phyloP scores from a whole-genome alignment of 225 moss, liverwort and hornwort genomes.

The Marchantia polymorpha region DNA sequence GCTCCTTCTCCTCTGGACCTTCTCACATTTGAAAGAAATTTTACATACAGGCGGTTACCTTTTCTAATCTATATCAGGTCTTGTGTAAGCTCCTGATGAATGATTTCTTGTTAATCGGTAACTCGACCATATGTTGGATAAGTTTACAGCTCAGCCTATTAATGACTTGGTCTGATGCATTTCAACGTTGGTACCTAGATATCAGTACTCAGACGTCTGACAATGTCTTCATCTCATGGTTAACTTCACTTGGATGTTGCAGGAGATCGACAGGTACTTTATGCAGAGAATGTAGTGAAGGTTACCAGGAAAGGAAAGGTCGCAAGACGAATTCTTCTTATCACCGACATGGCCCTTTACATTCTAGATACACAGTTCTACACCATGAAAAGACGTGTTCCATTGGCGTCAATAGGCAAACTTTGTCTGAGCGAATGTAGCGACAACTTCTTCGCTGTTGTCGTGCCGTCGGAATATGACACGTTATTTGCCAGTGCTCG shows the following conservation, averaged over 20 bases:
- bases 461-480: conserved; percentile 77
- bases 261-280: conserved; percentile 83
- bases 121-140: too few species aligned
- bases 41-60: too few species aligned
- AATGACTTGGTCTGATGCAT: not conserved
- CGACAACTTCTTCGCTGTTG: conserved; percentile 79
- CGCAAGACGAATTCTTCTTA: conserved; percentile 60
- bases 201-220: not conserved
- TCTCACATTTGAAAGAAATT: too few species aligned
- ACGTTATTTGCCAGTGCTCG: conserved; percentile 81
- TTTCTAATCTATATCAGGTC: too few species aligned
- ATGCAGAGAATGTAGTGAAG: conserved; percentile 82
- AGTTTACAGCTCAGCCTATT: not conserved
- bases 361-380: conserved; percentile 69
- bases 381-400: conserved; percentile 65
- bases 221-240: not conserved
- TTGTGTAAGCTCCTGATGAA: too few species aligned
- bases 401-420: conserved; percentile 57
- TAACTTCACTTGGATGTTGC: conserved; percentile 8
- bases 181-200: not conserved
- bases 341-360: conserved; percentile 81
- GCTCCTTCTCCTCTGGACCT: too few species aligned
- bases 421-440: conserved; percentile 69
- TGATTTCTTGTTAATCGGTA: too few species aligned
- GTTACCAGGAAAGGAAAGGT: conserved; percentile 71